Conservation (phyloP, 164 flowering plant species). For the Chimonanthus praecox region DNA sequence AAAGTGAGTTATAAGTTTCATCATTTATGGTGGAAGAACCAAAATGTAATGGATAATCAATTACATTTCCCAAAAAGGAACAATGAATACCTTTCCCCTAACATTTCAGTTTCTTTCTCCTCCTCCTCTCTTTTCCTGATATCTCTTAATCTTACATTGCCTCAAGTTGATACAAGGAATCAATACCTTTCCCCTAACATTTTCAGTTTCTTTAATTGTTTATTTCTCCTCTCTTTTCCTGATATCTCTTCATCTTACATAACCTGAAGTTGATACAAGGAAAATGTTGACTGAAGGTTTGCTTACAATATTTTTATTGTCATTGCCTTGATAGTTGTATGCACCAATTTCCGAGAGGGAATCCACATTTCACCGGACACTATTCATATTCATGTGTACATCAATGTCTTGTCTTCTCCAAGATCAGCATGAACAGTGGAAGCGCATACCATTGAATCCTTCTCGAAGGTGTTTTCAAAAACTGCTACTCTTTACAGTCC, state of each 20-base stretch:
- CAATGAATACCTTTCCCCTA: no score
- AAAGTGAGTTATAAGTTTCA: no score
- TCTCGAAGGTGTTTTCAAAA: constrained; percentile 50
- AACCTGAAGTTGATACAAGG: no score
- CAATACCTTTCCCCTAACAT: background rate
- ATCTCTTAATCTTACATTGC: background rate
- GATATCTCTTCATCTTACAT: background rate
- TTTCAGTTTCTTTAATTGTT: background rate
- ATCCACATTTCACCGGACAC: constrained; percentile 67
- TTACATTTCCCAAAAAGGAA: no score
- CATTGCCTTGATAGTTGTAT: constrained; percentile 46
- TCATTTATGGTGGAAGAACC: background rate
- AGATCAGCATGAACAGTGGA: constrained; percentile 88
- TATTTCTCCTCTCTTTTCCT: background rate
- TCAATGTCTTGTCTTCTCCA: constrained; percentile 77
- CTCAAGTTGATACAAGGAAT: no score
- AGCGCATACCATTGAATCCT: constrained; percentile 40
- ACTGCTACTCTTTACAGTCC: background rate
- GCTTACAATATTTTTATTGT: background rate
- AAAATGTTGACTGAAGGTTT: no score
- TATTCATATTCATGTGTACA: constrained; percentile 79
- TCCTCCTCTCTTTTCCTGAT: background rate
- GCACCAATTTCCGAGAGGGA: constrained; percentile 62
- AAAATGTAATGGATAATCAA: background rate
- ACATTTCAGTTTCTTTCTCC: background rate